Evolutionary conservation across 2,329 filamentous ascomycete species (phyloP).

Genomic region (Penicillium oxalicum): DNA sequence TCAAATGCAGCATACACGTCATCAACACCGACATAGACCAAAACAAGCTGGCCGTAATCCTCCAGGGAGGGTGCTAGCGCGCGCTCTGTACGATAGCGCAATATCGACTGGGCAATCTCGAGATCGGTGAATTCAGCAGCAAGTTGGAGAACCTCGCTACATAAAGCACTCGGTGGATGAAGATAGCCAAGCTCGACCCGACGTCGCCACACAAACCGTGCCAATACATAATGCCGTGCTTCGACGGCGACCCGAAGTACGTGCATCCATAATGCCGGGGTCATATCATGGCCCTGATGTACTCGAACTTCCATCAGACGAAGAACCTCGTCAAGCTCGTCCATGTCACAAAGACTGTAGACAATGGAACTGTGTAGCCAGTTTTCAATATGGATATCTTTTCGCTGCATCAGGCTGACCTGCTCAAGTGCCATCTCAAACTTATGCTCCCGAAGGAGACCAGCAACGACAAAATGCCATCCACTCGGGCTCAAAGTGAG

Average conservation of each 20-base stretch:
- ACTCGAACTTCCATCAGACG: constrained; percentile 58
- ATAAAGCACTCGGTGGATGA: constrained; percentile 58
- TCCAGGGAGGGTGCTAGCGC: constrained; percentile 52
- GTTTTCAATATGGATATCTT: constrained; percentile 50
- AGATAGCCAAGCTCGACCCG: constrained; percentile 56
- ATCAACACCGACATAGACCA: constrained; percentile 57
- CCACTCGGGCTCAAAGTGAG: constrained; percentile 56
- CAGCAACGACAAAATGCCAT: constrained; percentile 62
- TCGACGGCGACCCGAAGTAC: constrained; percentile 70
- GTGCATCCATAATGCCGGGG: constrained; percentile 59
- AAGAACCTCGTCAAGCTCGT: constrained; percentile 72
- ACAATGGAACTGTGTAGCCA: constrained; percentile 79
- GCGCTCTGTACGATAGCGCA: constrained; percentile 58
- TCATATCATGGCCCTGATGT: constrained; percentile 43
- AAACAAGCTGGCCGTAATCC: constrained; percentile 75
- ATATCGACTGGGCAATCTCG: constrained; percentile 62
- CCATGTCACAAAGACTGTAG: constrained; percentile 63
- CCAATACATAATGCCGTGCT: constrained; percentile 57
- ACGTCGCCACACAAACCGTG: constrained; percentile 64
- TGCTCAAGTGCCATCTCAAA: constrained; percentile 71
- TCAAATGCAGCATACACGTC: constrained; percentile 63
- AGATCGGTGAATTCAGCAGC: constrained; percentile 65
- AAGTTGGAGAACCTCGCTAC: constrained; percentile 63
- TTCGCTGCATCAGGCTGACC: constrained; percentile 60
- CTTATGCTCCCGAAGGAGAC: constrained; percentile 72